Evolutionary conservation across 768 basidiomycete genomes (phyloP), one percentile per base, ranked within the genome.

Genomic region (Dictyophora rubrovolvata): DNA sequence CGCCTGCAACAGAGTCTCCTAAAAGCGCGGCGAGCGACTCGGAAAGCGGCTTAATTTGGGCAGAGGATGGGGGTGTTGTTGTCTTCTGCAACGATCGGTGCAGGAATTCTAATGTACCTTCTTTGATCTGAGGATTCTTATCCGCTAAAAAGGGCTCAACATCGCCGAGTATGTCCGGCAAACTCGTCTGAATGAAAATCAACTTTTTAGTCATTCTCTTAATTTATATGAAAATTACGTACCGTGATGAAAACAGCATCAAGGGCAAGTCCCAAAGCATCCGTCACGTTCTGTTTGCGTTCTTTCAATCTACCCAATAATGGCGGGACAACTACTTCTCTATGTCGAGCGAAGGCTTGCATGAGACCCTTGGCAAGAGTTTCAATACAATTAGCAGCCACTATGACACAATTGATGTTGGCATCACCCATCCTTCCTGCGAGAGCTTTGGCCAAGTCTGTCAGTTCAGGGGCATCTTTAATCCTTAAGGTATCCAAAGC

Each of bases 71-170:
- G 1, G 93, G 83, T 2, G 77, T 73, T 9, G 80, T 79, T 1
- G 93, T 89, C 1, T 78, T 78, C 1, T 83, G 74, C 51, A 99
- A 80, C 66, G 82, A 88, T 54, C 95, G 82, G 18, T 79, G 81
- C 23, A 97, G 74, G 66, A 95, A 96, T 66, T 89, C 89, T 63
- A 95, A 73, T 0, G 93, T 86, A 6, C 91, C 89, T 71, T 95
- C 92, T 67, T 96, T 95, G 33, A 96, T 89, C 71, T 96, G 93
- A 1, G 96, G 96, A 66, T 97, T 99, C 74, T 98, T 99, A 57
- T 85, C 85, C 63, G 83, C 83, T 17, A 95, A 73, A 0, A 86
- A 80, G 2, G 83, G 77, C 46, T 89, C 76, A 48, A 95, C 74
- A 69, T 97, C 92, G 14, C 91, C 85, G 55, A 91, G 76, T 48